These are phyloP conservation scores for Colletotrichum lini DNA, from an alignment of 2,329 filamentous ascomycete genomes.

Conservation along the genomic window DNA sequence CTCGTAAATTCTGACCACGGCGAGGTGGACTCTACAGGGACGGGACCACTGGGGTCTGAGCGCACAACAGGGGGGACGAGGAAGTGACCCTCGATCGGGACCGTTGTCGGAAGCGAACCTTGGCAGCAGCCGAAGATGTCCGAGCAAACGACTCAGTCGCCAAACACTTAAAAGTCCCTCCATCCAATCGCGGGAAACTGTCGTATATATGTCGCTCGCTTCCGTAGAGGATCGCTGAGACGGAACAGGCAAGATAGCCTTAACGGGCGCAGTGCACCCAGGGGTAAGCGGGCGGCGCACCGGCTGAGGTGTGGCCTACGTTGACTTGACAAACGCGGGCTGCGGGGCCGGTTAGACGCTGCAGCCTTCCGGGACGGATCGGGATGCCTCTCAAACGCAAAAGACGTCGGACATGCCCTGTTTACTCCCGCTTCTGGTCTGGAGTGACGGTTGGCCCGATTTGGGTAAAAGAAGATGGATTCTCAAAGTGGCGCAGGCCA, in stretches of 20 bases:
- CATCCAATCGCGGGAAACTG: not conserved
- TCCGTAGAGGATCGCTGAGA: no score
- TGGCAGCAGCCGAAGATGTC: not conserved
- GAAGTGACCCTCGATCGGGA: not conserved
- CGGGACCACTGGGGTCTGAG: not conserved
- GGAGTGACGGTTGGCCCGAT: not conserved
- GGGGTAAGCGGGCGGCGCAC: not conserved
- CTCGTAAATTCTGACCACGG: no score
- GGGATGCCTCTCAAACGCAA: not conserved
- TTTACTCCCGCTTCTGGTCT: not conserved
- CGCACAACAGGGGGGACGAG: not conserved
- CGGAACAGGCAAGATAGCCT: not conserved
- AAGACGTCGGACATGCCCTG: not conserved
- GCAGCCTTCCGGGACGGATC: not conserved
- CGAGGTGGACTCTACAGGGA: not conserved
- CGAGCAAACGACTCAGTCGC: not conserved
- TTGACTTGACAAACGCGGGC: not conserved
- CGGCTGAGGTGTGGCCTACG: not conserved
- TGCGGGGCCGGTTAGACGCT: not conserved
- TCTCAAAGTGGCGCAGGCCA: not conserved
- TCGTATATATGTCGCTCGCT: not conserved
- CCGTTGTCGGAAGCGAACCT: not conserved
- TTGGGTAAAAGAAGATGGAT: not conserved
- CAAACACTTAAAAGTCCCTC: not conserved
- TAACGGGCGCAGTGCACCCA: not conserved